Evolutionary conservation across 2,329 filamentous ascomycete species (phyloP).

Genomic region (Xylariomycetidae sp.): DNA sequence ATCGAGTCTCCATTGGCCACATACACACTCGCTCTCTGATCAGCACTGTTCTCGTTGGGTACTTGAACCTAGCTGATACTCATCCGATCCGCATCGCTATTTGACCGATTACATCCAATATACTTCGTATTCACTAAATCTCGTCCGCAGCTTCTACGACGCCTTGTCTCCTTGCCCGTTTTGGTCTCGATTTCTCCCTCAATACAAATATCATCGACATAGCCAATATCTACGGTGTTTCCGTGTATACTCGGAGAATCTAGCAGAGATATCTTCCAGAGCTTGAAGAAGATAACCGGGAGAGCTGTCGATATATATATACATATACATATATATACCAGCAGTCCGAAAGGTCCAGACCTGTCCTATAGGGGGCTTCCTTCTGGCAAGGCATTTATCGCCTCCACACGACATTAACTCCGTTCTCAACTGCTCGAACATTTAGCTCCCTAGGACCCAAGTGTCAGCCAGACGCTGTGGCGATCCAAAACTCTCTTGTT

Average conservation of each 20-base stretch:
- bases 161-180: too few species aligned
- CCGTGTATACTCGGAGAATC: too few species aligned
- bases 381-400: too few species aligned
- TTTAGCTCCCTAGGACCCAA: slow-evolving; percentile 5
- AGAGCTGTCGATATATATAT: neutral
- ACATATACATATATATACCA: neutral
- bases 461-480: slow-evolving; percentile 30
- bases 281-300: too few species aligned
- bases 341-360: too few species aligned
- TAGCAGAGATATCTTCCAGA: slow-evolving; percentile 1
- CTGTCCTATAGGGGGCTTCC: too few species aligned
- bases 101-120: too few species aligned
- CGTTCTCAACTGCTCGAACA: slow-evolving; percentile 3
- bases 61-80: slow-evolving; percentile 25
- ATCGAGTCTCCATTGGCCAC: slow-evolving; percentile 27
- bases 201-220: slow-evolving; percentile 4
- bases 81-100: slow-evolving; percentile 23
- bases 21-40: slow-evolving; percentile 15
- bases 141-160: too few species aligned
- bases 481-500: slow-evolving; percentile 31
- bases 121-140: too few species aligned
- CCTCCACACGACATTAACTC: slow-evolving; percentile 5
- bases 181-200: too few species aligned
- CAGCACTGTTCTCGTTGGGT: slow-evolving; percentile 24
- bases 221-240: slow-evolving; percentile 5